Base-by-base conservation (phyloP, 345 rosid species). In the Moricandia arvensis region DNA sequence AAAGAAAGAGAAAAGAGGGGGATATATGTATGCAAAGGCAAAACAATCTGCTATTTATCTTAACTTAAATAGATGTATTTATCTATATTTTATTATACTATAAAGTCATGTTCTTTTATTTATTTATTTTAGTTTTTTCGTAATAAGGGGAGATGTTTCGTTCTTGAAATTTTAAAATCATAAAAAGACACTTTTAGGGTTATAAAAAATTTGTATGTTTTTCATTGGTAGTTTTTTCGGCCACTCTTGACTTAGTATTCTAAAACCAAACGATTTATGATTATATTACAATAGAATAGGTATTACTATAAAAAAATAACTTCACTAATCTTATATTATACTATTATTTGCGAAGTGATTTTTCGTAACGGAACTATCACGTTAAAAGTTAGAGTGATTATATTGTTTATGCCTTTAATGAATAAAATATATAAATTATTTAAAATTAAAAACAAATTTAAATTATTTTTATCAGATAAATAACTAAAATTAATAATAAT, bases 71-170 rank as follows among this genome's bases (percentile, higher is more conserved):
- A 54, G 4, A 69, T 30, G 6, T 38, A 5, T 30, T 33, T 45
- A 8, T 59, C 4, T 11, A 5, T 69, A 49, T 61, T 4, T 10
- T 1, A 12, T 75, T 53, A 15, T 16, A 12, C 62, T 62, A 59
- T n/a, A 21, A 45, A 24, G 4, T 75, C 2, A 4, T 33, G 35
- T 49, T 59, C 11, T 59, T 27, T 5, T 15, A 6, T 49, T 7
- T 49, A 30, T 35, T 49, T 49, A 12, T 7, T 47, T 24, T 55
- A 9, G 47, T 11, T 38, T 38, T 66, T 71, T 41, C n/a, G 66
- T 70, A 43, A 70, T 71, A 70, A 69, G 80, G 75, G 71, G 75
- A 70, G 71, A 77, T 70, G 75, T 57, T 70, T 57, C 60, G 13
- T 63, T 64, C 71, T 69, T 51, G 57, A 27, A 73, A 61, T 1